These are phyloP conservation scores for Tothia fuscella DNA, from an alignment of 2,329 filamentous ascomycete genomes.

Conservation along the genomic window DNA sequence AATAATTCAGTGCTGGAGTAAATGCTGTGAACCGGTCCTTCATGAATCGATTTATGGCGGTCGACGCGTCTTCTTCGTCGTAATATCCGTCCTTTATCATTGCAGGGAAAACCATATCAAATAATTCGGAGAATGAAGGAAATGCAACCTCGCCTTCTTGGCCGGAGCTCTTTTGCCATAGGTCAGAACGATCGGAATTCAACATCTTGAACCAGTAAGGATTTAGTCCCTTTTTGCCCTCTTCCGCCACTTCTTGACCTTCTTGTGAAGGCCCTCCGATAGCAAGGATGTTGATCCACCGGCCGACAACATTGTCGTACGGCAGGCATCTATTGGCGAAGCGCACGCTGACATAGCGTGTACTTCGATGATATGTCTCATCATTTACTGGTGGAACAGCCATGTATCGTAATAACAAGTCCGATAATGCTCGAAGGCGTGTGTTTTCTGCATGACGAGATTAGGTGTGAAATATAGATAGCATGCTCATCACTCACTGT, in stretches of 20 bases:
- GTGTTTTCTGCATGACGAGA: too few relatives aligned
- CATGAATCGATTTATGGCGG: conserved; percentile 21
- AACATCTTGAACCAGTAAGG: conserved; percentile 58
- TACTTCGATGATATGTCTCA: conserved; percentile 40
- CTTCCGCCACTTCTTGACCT: conserved; percentile 74
- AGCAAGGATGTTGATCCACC: conserved; percentile 83
- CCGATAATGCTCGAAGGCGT: too few relatives aligned
- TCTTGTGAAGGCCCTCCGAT: conserved; percentile 54
- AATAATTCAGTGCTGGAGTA: conserved; percentile 58
- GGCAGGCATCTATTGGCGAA: conserved; percentile 83
- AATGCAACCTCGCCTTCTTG: not conserved
- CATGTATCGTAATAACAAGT: too few relatives aligned
- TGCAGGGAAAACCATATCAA: conserved; percentile 6
- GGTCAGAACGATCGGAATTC: conserved; percentile 26
- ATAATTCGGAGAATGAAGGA: conserved; percentile 2
- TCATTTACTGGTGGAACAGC: too few relatives aligned
- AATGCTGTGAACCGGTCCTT: conserved; percentile 41
- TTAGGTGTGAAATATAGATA: too few relatives aligned
- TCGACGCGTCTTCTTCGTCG: conserved; percentile 14
- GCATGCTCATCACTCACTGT: too few relatives aligned
- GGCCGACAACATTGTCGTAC: conserved; percentile 63
- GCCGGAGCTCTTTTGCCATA: conserved; percentile 2
- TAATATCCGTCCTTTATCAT: conserved; percentile 16
- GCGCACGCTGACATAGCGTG: conserved; percentile 70
- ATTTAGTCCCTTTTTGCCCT: conserved; percentile 79